Base-by-base conservation (phyloP, 2,329 filamentous ascomycete genomes). In the Sporothrix dimorphospora region DNA sequence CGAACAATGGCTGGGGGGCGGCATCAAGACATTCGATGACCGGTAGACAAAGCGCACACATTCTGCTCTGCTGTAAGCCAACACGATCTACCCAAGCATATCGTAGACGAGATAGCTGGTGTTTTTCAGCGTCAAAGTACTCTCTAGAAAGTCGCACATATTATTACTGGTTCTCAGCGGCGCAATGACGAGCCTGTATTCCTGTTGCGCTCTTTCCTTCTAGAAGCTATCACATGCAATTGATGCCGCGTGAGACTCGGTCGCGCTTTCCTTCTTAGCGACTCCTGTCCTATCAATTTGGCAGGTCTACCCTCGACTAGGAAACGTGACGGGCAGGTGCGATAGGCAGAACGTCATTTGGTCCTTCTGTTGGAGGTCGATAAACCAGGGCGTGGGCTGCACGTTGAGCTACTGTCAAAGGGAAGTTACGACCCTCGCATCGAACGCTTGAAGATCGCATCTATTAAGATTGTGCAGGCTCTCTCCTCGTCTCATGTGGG, bases 151-250 rank as follows among this genome's bases (percentile, higher is more conserved):
- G 53, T 19, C 2, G 27, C 27, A 8, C 11, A 5, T 55, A 9
- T 57, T 34, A 7, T 12, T 45, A 7, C n/a, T n/a, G n/a, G 24
- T 21, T 11, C 8, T 21, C 47, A 19, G 27, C 14, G 27, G 53
- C 27, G 27, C 57, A 61, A 21, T 21, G n/a, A n/a, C 8, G 59
- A 9, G 38, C n/a, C 12, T 24, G 27, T 38, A 16, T 45, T 42
- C 59, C 21, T 42, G n/a, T 14, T 27, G 55, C 30, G 19, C 16
- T 38, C 8, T 40, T 45, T 27, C n/a, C 49, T 27, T 69, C 49
- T 40, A 55, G n/a, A 69, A 57, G 66, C 66, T 30, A 27, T 69
- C 66, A 53, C 66, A 53, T 55, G 66, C 49, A 55, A 53, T 27
- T 27, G 55, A 45, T 16, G 38, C 38, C 11, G 55, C 55, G 5